Evolutionary conservation across 2,329 filamentous ascomycete species (phyloP).

Genomic region (Cordyceps javanica): DNA sequence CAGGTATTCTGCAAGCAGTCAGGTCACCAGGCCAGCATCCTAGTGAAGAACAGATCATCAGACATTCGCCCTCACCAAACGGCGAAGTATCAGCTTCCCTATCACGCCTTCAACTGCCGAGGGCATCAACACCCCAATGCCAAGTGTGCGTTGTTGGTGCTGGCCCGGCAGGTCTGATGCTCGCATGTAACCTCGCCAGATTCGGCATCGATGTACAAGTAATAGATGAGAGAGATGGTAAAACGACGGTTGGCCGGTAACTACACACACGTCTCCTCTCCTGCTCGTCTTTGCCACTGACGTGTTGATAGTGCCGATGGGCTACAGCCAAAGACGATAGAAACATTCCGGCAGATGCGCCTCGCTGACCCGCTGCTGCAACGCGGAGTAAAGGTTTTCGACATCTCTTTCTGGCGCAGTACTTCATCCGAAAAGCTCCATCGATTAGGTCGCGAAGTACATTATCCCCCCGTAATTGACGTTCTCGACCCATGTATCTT

Average conservation of each 20-base stretch:
- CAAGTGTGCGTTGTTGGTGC: conserved; percentile 50
- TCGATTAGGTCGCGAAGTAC: conserved; percentile 58
- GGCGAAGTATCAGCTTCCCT: conserved; percentile 38
- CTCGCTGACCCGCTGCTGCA: conserved; percentile 63
- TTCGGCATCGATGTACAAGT: conserved; percentile 61
- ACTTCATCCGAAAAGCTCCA: conserved; percentile 45
- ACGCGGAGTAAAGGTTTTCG: conserved; percentile 63
- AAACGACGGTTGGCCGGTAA: conserved; percentile 58
- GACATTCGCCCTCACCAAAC: conserved; percentile 18
- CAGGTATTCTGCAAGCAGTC: conserved; percentile 13
- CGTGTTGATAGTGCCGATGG: conserved; percentile 53
- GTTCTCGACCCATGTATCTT: conserved; percentile 52
- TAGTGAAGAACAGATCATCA: conserved; percentile 15
- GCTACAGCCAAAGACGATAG: conserved; percentile 71
- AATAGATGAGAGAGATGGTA: conserved; percentile 62
- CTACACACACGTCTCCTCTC: not conserved
- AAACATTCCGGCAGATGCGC: conserved; percentile 67
- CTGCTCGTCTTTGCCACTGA: not conserved
- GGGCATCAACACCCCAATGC: conserved; percentile 36
- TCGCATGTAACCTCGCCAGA: conserved; percentile 50
- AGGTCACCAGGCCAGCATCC: conserved; percentile 11
- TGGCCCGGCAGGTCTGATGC: conserved; percentile 51
- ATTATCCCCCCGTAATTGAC: conserved; percentile 59
- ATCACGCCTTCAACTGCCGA: conserved; percentile 42
- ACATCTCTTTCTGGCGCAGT: conserved; percentile 67